Evolutionary conservation across 148 eudicot species (phyloP).

Genomic region (Tetragonia tetragonoides): DNA sequence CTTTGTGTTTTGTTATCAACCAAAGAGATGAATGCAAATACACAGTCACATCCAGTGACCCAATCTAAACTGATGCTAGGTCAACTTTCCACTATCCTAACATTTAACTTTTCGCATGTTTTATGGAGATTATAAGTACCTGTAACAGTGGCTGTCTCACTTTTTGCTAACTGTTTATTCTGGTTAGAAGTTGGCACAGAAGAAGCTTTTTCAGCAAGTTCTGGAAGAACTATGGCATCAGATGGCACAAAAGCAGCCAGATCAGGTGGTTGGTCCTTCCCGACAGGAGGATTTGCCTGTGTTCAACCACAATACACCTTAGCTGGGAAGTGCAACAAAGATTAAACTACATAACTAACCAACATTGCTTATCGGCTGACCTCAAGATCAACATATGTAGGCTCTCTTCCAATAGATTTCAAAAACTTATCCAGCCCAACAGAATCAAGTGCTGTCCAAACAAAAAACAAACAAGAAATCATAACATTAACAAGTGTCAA

Average conservation of each 20-base stretch:
- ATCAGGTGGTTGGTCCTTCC: constrained; percentile 98
- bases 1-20: neutral
- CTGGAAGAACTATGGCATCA: constrained; percentile 42
- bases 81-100: no score
- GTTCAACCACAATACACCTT: constrained; percentile 15
- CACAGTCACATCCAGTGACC: neutral
- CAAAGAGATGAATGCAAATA: neutral
- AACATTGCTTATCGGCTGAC: constrained; percentile 30
- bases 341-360: neutral
- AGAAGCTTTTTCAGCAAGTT: constrained; percentile 42
- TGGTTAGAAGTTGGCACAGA: constrained; percentile 34
- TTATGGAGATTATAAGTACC: constrained; percentile 34
- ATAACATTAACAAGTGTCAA: constrained; percentile 3
- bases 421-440: constrained; percentile 75
- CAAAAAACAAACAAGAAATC: neutral
- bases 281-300: constrained; percentile 81
- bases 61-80: neutral
- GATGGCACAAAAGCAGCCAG: constrained; percentile 82
- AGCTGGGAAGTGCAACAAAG: neutral
- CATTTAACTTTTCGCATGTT: no score
- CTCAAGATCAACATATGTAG: constrained; percentile 86
- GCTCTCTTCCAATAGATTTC: constrained; percentile 61
- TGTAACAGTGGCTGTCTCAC: constrained; percentile 31
- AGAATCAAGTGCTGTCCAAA: constrained; percentile 52
- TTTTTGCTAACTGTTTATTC: constrained; percentile 26